Evolutionary conservation across 1,284 basidiomycete species (phyloP), one percentile per base, ranked within the genome.

Genomic region (Cutaneotrichosporon spelunceum): DNA sequence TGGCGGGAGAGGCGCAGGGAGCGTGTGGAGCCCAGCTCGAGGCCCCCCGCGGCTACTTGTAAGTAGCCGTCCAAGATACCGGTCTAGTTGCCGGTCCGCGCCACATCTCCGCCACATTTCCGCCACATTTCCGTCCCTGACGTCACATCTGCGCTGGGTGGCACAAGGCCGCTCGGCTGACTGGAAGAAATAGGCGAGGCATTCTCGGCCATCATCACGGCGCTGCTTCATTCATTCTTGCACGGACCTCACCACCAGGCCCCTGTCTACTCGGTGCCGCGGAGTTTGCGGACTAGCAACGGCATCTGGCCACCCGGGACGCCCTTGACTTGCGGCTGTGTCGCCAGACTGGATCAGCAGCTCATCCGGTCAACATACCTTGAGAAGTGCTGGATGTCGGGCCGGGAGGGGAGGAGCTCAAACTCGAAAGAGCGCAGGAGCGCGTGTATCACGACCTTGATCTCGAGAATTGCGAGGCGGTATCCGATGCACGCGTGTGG

Each of bases 401-500:
- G 60, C 21, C 39, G 30, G 29, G 23, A 34, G 16, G 64, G 64
- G 14, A 62, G 39, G 30, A 19, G 6, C 23, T 50, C 53, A 11
- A 65, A 57, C 61, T 71, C 67, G 23, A 74, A 67, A 52, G 80
- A 79, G n/a, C 27, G 29, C 14, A 47, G 55, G 26, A 56, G 44
- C 8, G 42, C 7, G 26, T 58, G 87, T 85, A 83, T 57, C 83
- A 23, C 24, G 11, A 23, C 16, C 53, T 54, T 54, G 23, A 36
- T 85, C 70, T 90, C 87, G 26, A 82, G 81, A 53, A 90, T 69
- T 6, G 88, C 87, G 69, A 90, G 89, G 66, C 83, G 83, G 72
- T 84, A 88, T 7, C 88, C 87, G 66, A 89, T 87, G 72, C 87
- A 89, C 44, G 85, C 84, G 59, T 88, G 79, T 66, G 85, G 83